These are phyloP conservation scores for Corylus heterophylla DNA, from an alignment of 306 rosid species.

Conservation along the genomic window DNA sequence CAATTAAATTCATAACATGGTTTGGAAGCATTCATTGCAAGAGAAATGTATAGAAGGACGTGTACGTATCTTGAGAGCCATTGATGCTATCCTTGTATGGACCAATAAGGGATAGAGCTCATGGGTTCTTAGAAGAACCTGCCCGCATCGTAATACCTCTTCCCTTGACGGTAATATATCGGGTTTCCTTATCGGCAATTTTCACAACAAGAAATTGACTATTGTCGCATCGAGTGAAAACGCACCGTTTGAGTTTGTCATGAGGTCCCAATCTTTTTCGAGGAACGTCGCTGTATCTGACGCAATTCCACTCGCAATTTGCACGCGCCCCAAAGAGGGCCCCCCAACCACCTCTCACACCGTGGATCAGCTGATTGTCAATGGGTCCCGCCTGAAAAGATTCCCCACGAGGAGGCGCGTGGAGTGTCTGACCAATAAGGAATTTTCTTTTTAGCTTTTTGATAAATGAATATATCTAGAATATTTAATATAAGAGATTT, in stretches of 20 bases:
- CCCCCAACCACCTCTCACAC: neutral
- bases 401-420: neutral
- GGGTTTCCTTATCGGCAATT: too few species aligned
- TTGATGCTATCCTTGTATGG: neutral
- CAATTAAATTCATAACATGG: too few species aligned
- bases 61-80: neutral
- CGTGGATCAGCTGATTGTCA: neutral
- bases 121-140: neutral
- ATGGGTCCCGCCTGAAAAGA: neutral
- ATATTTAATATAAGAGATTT: neutral
- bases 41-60: too few species aligned
- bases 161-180: too few species aligned
- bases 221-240: constrained; percentile 9
- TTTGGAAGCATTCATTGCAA: too few species aligned
- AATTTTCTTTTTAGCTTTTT: too few species aligned
- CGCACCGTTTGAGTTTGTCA: constrained; percentile 40
- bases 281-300: neutral
- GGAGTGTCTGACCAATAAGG: neutral
- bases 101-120: neutral
- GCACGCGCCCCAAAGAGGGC: constrained; percentile 25
- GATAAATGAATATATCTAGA: too few species aligned
- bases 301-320: neutral
- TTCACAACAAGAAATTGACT: too few species aligned
- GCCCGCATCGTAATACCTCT: too few species aligned
- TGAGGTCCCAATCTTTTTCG: neutral